A percentile compares a stretch with the other conserved stretches of the same genome.
Conservation (phyloP, 768 basidiomycete species). For the Boletus rubroflammeus region DNA sequence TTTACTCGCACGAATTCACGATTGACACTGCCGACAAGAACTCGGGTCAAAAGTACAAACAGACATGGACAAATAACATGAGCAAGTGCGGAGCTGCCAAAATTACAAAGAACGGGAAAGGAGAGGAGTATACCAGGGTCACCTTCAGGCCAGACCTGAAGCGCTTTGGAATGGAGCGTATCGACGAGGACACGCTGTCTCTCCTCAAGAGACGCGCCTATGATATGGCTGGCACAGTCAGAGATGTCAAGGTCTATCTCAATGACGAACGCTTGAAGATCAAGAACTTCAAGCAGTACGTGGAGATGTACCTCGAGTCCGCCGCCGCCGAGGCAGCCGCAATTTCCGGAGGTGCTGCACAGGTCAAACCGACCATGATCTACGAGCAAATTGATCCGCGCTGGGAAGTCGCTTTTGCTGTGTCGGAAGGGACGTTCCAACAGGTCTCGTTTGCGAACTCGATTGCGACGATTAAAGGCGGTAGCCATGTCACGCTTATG, state of each 20-base stretch:
- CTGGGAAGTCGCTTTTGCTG: slow-evolving; percentile 94
- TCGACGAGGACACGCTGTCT: slow-evolving; percentile 88
- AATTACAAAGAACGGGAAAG: slow-evolving; percentile 85
- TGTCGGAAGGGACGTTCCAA: slow-evolving; percentile 89
- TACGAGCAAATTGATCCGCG: slow-evolving; percentile 77
- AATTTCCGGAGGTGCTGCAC: slow-evolving; percentile 73
- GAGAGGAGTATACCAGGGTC: slow-evolving; percentile 89
- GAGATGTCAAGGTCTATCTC: slow-evolving; percentile 88
- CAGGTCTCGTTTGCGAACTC: slow-evolving; percentile 98
- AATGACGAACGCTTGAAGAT: slow-evolving; percentile 90
- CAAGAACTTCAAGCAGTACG: slow-evolving; percentile 96
- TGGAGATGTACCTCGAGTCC: slow-evolving; percentile 87
- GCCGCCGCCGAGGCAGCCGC: slow-evolving; percentile 67
- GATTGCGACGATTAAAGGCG: slow-evolving; percentile 94
- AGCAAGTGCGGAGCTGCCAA: slow-evolving; percentile 80
- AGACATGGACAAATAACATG: slow-evolving; percentile 96
- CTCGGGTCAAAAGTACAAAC: slow-evolving; percentile 85
- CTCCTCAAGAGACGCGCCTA: slow-evolving; percentile 92
- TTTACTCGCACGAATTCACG: slow-evolving; percentile 94
- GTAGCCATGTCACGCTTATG: slow-evolving; percentile 83
- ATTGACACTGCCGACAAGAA: slow-evolving; percentile 94
- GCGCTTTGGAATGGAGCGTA: slow-evolving; percentile 86
- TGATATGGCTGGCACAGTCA: slow-evolving; percentile 95
- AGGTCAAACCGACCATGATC: slow-evolving; percentile 71
- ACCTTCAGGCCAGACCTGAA: slow-evolving; percentile 90